Conservation (phyloP, 225 moss, liverwort and hornwort genomes). For the Straminergon stramineum region DNA sequence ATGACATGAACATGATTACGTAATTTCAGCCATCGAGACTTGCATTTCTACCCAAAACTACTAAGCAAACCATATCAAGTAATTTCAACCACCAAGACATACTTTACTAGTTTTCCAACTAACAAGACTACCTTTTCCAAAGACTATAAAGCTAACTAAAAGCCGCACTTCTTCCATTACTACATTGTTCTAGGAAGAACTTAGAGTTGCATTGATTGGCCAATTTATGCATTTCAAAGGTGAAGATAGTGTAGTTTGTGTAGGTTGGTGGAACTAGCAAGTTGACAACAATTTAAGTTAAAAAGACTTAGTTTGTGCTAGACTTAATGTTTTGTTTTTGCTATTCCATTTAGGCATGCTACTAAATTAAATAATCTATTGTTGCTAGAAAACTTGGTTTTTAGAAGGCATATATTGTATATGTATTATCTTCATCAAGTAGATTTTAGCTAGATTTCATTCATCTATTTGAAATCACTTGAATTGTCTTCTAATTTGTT, state of each 20-base stretch:
- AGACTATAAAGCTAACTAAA: neutral
- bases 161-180: neutral
- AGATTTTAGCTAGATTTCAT: neutral
- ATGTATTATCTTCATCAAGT: neutral
- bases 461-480: fast-evolving
- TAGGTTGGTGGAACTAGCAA: neutral
- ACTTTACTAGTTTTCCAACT: neutral
- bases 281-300: neutral
- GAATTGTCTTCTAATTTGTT: neutral
- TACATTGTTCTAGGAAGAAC: too few species aligned
- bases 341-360: neutral
- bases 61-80: too few species aligned
- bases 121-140: neutral
- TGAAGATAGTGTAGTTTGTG: neutral
- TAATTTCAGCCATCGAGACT: neutral
- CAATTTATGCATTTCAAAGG: neutral
- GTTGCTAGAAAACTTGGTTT: neutral
- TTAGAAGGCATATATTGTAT: neutral
- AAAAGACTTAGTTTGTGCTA: neutral
- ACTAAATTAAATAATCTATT: neutral
- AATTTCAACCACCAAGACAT: neutral
- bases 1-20: neutral
- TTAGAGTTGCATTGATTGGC: neutral
- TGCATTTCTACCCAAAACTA: too few species aligned
- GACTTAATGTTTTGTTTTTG: neutral